Base-by-base conservation (phyloP, 345 rosid species). In the Xanthoceras sorbifolium region DNA sequence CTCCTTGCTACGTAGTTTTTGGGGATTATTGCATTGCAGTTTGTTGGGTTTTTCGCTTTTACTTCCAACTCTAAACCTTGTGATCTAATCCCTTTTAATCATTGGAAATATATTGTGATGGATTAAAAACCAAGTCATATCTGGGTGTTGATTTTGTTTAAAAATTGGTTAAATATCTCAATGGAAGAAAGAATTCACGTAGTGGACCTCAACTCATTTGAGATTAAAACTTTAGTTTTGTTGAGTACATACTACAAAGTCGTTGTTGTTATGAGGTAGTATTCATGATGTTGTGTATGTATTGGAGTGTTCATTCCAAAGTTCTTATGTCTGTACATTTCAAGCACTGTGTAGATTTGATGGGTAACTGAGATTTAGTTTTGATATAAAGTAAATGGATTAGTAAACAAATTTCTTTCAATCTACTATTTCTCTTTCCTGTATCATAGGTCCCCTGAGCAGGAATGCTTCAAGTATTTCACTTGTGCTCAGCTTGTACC, bases 121-220 rank as follows among this genome's bases (percentile, higher is more conserved):
- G 60, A n/a, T 3, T 54, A 54, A 54, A n/a, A 22, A 54, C 9
- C 3, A 20, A 54, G 25, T 9, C 6, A 10, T 54, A 2, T 18
- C 25, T 54, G 42, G 18, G 64, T 20, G 48, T 14, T 63, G 67
- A 70, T 62, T n/a, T 40, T 70, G 62, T n/a, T 69, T 31, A 50
- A 31, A 38, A 42, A 23, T 62, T 57, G 31, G 62, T 66, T 28
- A 15, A 6, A 15, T 68, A 7, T 46, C 36, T n/a, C 31, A 31
- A n/a, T 31, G 25, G 28, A 44, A 26, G 44, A 18, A 54, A 22
- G 29, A 26, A 68, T 28, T 52, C 20, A 32, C 31, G 40, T 69
- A 0, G 26, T 1, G 22, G 1, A 50, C 36, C 42, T 70, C 34
- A 70, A 20, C 46, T 42, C 0, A 28, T 46, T 26, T 73, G 40